These are phyloP conservation scores for Solanum etuberosum DNA, from an alignment of 257 asterid genomes.

Conservation along the genomic window DNA sequence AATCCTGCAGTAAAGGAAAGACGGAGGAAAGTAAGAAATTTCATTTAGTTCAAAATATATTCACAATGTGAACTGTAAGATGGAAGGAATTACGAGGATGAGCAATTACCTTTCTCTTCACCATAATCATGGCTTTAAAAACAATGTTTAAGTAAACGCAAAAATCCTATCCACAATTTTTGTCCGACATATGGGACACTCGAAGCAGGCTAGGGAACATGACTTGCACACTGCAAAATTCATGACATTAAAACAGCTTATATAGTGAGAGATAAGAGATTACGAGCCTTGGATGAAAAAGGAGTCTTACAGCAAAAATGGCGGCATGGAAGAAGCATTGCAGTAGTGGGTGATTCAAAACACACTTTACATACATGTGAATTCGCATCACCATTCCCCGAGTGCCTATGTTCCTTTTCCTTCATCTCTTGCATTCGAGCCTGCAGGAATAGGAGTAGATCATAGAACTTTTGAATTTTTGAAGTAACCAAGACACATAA, in stretches of 20 bases:
- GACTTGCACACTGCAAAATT: conserved; percentile 60
- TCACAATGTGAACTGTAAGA: not conserved
- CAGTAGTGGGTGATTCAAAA: conserved; percentile 83
- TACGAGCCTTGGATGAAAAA: not conserved
- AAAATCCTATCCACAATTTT: conserved; percentile 74
- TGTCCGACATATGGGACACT: conserved; percentile 88
- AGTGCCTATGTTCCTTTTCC: conserved; percentile 72
- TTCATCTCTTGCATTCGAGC: conserved; percentile 99
- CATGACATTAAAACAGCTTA: not conserved
- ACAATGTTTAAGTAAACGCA: conserved; percentile 57
- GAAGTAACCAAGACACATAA: not conserved
- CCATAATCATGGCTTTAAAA: not conserved
- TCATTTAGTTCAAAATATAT: not conserved
- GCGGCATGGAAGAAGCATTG: conserved; percentile 99
- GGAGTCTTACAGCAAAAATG: conserved; percentile 82
- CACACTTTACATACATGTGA: conserved; percentile 93
- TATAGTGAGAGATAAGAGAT: not conserved
- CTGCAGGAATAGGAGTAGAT: conserved; percentile 20
- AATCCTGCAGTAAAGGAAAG: not conserved
- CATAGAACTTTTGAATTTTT: not conserved
- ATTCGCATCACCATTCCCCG: conserved; percentile 70
- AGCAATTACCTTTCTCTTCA: not conserved
- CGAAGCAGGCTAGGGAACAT: conserved; percentile 77
- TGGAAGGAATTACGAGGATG: not conserved
- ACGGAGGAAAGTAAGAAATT: not conserved